Evolutionary conservation across 140 eudicot species (phyloP).

Genomic region (Cichorium intybus): DNA sequence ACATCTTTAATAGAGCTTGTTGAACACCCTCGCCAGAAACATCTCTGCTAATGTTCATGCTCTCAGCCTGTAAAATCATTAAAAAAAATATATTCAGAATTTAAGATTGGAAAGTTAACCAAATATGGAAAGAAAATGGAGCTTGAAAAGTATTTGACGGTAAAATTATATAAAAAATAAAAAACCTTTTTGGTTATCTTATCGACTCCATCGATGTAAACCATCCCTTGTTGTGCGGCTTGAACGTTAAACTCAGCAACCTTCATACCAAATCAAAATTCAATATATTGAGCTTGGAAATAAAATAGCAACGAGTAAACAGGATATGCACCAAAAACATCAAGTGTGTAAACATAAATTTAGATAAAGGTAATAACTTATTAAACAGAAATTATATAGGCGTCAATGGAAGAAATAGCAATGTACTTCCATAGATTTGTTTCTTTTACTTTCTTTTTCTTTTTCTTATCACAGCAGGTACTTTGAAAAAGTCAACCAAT

Average conservation of each 20-base stretch:
- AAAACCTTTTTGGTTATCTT: constrained; percentile 89
- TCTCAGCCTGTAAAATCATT: constrained; percentile 62
- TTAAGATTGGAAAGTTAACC: too few species aligned
- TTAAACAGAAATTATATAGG: neutral
- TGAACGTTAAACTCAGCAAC: constrained; percentile 86
- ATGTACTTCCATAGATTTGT: too few species aligned
- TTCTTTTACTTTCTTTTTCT: too few species aligned
- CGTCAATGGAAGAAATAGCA: neutral
- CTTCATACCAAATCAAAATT: constrained; percentile 42
- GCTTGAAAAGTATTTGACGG: neutral
- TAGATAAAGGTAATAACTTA: neutral
- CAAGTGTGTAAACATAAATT: neutral
- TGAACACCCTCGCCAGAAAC: constrained; percentile 99
- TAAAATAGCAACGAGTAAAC: neutral
- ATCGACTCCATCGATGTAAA: constrained; percentile 95
- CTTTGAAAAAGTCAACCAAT: neutral
- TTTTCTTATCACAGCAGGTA: neutral
- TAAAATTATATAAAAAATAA: neutral
- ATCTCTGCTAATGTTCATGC: constrained; percentile 79
- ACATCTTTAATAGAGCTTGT: constrained; percentile 91
- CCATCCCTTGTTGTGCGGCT: constrained; percentile 97
- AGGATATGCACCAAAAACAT: neutral
- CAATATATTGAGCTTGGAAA: neutral
- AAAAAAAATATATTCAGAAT: neutral
- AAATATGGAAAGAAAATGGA: too few species aligned